Percentiles rank a stretch among this genome's conserved stretches.
Conservation (phyloP, 371 early-diverging fungal species). For the Mortierella sp. region DNA sequence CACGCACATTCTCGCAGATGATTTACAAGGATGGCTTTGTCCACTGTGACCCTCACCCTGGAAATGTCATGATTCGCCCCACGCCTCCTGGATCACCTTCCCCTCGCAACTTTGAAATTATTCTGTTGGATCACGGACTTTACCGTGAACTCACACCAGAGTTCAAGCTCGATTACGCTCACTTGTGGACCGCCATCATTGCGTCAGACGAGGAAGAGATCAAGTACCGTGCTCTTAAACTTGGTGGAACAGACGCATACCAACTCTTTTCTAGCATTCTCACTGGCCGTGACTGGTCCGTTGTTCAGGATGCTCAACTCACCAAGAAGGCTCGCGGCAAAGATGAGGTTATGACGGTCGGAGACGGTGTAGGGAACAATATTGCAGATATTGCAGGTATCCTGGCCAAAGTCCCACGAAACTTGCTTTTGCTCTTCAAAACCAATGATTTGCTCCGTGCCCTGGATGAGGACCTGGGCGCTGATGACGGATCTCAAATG, state of each 20-base stretch:
- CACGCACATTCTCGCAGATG: slow-evolving; percentile 88
- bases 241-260: slow-evolving; percentile 84
- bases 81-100: slow-evolving; percentile 59
- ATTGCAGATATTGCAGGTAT: slow-evolving; percentile 82
- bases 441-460: slow-evolving; percentile 89
- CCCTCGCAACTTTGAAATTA: slow-evolving; percentile 86
- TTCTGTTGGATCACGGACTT: slow-evolving; percentile 94
- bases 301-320: slow-evolving; percentile 62
- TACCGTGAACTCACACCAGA: slow-evolving; percentile 83
- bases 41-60: slow-evolving; percentile 88
- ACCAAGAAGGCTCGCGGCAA: slow-evolving; percentile 64
- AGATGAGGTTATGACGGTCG: slow-evolving; percentile 62
- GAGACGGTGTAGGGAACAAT: slow-evolving; percentile 61
- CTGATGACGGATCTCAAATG: slow-evolving; percentile 56
- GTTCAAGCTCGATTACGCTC: slow-evolving; percentile 90
- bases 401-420: slow-evolving; percentile 82
- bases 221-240: slow-evolving; percentile 63
- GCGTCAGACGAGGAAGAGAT: slow-evolving; percentile 81
- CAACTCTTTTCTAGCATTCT: slow-evolving; percentile 87
- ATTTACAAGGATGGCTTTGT: slow-evolving; percentile 90
- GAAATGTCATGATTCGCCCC: slow-evolving; percentile 82
- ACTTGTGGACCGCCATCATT: slow-evolving; percentile 89
- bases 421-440: slow-evolving; percentile 87
- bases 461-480: slow-evolving; percentile 64
- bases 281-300: slow-evolving; percentile 89